phyloP scores from a whole-genome alignment of 495 filamentous ascomycete genomes.

The Oleoguttula mirabilis region DNA sequence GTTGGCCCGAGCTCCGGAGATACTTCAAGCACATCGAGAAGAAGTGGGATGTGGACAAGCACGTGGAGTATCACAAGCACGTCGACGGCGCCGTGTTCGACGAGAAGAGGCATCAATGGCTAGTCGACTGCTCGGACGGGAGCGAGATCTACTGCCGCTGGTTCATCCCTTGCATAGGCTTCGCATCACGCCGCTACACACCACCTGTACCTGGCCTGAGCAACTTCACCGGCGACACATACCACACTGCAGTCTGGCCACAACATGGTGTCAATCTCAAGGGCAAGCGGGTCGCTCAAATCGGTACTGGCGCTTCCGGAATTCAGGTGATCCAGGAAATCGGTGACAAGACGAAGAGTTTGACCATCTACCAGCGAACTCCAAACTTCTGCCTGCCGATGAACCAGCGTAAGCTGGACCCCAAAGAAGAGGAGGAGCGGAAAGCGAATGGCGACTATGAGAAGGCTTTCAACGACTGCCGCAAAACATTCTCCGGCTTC shows the following conservation, averaged over 20 bases:
- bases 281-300: conserved; percentile 42
- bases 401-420: conserved; percentile 17
- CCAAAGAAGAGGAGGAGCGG: conserved; percentile 19
- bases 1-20: conserved; percentile 20
- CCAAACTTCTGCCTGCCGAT: conserved; percentile 25
- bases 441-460: conserved; percentile 14
- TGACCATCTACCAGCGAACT: conserved; percentile 39
- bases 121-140: conserved; percentile 18
- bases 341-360: conserved; percentile 27
- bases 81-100: conserved; percentile 23
- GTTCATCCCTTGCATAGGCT: conserved; percentile 17
- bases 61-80: conserved; percentile 18
- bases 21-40: conserved; percentile 28
- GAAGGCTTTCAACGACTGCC: conserved; percentile 16
- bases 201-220: conserved; percentile 42
- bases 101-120: conserved; percentile 16
- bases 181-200: conserved; percentile 15
- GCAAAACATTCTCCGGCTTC: conserved; percentile 36
- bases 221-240: conserved; percentile 40
- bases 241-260: conserved; percentile 51
- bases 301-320: conserved; percentile 43
- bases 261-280: conserved; percentile 37
- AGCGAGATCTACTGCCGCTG: conserved; percentile 7
- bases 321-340: conserved; percentile 43
- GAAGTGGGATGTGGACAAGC: conserved; percentile 18